Evolutionary conservation across 345 rosid species (phyloP), one percentile per base, ranked within the genome.

Genomic region (Jatropha curcas): DNA sequence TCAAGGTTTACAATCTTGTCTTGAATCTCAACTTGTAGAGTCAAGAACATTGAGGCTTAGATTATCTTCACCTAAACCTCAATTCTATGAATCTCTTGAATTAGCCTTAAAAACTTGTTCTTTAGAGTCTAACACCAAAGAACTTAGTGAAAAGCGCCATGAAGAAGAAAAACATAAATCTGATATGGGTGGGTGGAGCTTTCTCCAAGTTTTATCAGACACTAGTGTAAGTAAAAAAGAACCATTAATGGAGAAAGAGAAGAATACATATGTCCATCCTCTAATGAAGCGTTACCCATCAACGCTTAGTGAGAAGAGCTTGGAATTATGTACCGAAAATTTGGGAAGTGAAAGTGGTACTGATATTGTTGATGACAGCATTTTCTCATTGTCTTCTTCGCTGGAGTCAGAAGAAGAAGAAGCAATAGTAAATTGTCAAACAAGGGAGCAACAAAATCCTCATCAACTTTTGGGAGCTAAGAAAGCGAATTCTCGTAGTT

Each of bases 341-440:
- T 82, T 94, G 11, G 97, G 98, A 3, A 88, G 84, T 52, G 98
- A 94, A 81, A 89, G 92, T 0, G 97, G 98, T 6, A 86, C 85
- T 65, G 90, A 88, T 58, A 73, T 80, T 35, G 60, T 63, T 14
- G 82, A 81, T 10, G 79, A 72, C 39, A 72, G 70, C 71, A 65
- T 79, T 50, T 78, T 85, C 79, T 74, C 81, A 34, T 51, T 75
- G 62, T 60, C 74, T 19, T 60, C 74, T 19, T 70, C 87, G 4
- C 30, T 48, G 27, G 83, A 74, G 33, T 7, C 69, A 2, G 28
- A 41, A 11, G 61, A n/a, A n/a, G n/a, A n/a, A n/a, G n/a, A n/a
- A n/a, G n/a, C n/a, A n/a, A n/a, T 35, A 1, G 77, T 52, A 16
- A 57, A 65, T 73, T 73, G 65, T 65, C 77, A 82, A 30, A 60